A percentile compares a stretch with the other conserved stretches of the same genome.
phyloP scores from a whole-genome alignment of 352 stramenopile genomes.

The Globisporangium mamillatum region DNA sequence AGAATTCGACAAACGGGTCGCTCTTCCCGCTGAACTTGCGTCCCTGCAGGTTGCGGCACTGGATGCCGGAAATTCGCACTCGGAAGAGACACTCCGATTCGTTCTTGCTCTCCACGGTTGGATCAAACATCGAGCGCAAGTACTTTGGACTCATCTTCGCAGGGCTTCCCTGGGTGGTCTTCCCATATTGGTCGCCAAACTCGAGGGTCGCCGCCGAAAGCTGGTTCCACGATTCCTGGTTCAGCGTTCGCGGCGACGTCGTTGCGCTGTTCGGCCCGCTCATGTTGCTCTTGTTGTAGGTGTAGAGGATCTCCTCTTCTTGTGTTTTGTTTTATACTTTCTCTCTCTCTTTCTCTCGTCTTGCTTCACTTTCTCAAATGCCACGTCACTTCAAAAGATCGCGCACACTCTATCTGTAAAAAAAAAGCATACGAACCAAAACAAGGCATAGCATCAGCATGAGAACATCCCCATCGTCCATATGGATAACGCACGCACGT shows the following conservation, averaged over 20 bases:
- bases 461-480: background rate
- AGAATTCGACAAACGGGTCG: constrained; percentile 88
- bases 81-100: constrained; percentile 80
- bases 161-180: constrained; percentile 29
- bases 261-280: constrained; percentile 35
- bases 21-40: constrained; percentile 81
- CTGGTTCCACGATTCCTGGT: constrained; percentile 68
- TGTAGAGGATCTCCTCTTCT: background rate
- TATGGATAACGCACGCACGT: background rate
- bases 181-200: constrained; percentile 68
- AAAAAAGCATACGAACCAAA: background rate
- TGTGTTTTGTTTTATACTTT: background rate
- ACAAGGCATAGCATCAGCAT: background rate
- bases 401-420: constrained; percentile 1
- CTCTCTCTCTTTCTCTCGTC: background rate
- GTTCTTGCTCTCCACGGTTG: constrained; percentile 39
- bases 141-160: constrained; percentile 57
- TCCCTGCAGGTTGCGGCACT: constrained; percentile 84
- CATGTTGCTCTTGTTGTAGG: background rate
- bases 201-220: constrained; percentile 71
- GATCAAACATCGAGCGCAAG: constrained; percentile 66
- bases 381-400: constrained; percentile 10
- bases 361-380: constrained; percentile 1
- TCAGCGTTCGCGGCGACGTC: constrained; percentile 42
- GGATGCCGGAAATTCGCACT: constrained; percentile 83